Conservation (phyloP, 768 basidiomycete genomes). For the Suillus spraguei region DNA sequence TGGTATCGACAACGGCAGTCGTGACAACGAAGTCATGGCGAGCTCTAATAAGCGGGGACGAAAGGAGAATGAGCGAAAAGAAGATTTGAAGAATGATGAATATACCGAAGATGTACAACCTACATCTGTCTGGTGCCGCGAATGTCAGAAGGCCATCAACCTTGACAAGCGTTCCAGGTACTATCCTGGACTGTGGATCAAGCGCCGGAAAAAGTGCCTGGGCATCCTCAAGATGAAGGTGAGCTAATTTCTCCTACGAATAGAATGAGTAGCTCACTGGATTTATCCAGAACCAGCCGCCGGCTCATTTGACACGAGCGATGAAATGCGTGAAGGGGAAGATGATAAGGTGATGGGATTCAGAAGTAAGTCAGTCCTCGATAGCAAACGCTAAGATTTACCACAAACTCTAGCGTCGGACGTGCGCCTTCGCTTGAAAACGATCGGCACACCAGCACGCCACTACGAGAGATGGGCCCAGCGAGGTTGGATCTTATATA, state of each 20-base stretch:
- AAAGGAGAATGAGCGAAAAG: slow-evolving; percentile 29
- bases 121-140: slow-evolving; percentile 32
- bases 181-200: slow-evolving; percentile 38
- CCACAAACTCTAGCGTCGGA: slow-evolving; percentile 23
- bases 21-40: not conserved
- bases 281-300: too few relatives aligned
- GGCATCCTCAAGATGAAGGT: slow-evolving; percentile 28
- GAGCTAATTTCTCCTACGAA: slow-evolving; percentile 12
- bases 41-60: slow-evolving; percentile 32
- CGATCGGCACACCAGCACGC: slow-evolving; percentile 33
- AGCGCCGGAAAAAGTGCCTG: slow-evolving; percentile 35
- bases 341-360: slow-evolving; percentile 18
- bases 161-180: slow-evolving; percentile 36
- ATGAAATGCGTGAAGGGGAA: slow-evolving; percentile 11
- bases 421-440: too few relatives aligned
- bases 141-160: slow-evolving; percentile 33
- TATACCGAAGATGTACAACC: slow-evolving; percentile 24
- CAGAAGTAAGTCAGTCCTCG: slow-evolving; percentile 24
- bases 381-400: slow-evolving; percentile 10
- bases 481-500: not conserved
- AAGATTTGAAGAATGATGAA: slow-evolving; percentile 32
- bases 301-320: not conserved
- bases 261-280: too few relatives aligned
- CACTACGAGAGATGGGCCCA: slow-evolving; percentile 25
- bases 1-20: not conserved